Evolutionary conservation across 2,329 filamentous ascomycete genomes (phyloP).

Genomic region (Hymenoscyphus repandus): DNA sequence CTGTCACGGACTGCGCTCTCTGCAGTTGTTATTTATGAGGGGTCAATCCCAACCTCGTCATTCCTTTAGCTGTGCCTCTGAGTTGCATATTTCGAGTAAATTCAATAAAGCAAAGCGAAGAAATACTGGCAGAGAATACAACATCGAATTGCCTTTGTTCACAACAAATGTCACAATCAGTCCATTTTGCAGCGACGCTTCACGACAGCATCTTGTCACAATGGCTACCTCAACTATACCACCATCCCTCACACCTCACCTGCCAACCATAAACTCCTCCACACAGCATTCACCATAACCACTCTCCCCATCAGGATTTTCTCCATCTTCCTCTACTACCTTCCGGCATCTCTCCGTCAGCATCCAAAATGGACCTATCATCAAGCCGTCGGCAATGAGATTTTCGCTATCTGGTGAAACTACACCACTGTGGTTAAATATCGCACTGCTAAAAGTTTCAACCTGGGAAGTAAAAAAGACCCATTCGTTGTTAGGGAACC

Average conservation of each 20-base stretch:
- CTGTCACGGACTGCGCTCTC: too few relatives aligned
- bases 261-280: conserved; percentile 1
- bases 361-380: neutral
- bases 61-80: too few relatives aligned
- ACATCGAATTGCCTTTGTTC: too few relatives aligned
- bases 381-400: neutral
- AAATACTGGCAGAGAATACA: too few relatives aligned
- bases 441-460: neutral
- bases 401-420: neutral
- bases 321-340: conserved; percentile 1
- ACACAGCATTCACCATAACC: neutral
- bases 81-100: too few relatives aligned
- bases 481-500: neutral
- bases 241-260: neutral
- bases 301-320: neutral
- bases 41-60: too few relatives aligned
- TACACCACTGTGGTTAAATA: neutral
- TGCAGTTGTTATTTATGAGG: too few relatives aligned
- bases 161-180: too few relatives aligned
- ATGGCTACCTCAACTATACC: too few relatives aligned
- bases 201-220: too few relatives aligned
- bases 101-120: too few relatives aligned
- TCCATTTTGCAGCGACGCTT: too few relatives aligned
- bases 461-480: neutral
- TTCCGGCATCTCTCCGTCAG: neutral